Evolutionary conservation across 2,329 filamentous ascomycete species (phyloP).

Genomic region (Byssochlamys sp.): DNA sequence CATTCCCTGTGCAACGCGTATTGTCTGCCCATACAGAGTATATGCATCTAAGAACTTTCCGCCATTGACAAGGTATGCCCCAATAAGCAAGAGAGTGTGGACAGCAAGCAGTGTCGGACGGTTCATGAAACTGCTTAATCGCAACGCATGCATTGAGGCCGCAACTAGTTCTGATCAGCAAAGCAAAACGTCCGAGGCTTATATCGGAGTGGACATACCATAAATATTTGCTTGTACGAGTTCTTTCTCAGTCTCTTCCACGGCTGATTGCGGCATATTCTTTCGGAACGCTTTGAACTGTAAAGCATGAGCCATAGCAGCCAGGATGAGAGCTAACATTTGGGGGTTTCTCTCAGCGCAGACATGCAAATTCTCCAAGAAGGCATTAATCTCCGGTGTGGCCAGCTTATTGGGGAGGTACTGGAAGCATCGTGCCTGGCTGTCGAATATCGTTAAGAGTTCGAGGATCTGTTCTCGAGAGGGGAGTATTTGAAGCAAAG

Average conservation of each 20-base stretch:
- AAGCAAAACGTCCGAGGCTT: neutral
- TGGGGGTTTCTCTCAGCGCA: conserved; percentile 2
- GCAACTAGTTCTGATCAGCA: conserved; percentile 1
- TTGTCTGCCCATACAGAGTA: conserved; percentile 2
- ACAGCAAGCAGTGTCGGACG: conserved; percentile 1
- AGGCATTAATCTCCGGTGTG: neutral
- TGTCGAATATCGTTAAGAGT: neutral
- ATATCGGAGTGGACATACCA: neutral
- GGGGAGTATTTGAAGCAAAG: conserved; percentile 1
- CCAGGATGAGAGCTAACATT: conserved; percentile 3
- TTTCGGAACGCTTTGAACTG: neutral
- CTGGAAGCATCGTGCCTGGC: conserved; percentile 1
- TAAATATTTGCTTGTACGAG: neutral
- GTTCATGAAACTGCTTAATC: conserved; percentile 3
- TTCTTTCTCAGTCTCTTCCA: neutral
- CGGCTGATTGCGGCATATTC: neutral
- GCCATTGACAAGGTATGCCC: conserved; percentile 1
- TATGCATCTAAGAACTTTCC: conserved; percentile 4
- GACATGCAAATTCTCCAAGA: neutral
- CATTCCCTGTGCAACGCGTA: conserved; percentile 2
- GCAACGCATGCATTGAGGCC: conserved; percentile 3
- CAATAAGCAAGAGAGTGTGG: conserved; percentile 2
- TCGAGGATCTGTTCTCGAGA: neutral
- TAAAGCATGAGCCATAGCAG: neutral
- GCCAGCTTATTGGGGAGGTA: neutral